phyloP scores from a whole-genome alignment of 2,329 filamentous ascomycete genomes.

The Akanthomyces lecanii region DNA sequence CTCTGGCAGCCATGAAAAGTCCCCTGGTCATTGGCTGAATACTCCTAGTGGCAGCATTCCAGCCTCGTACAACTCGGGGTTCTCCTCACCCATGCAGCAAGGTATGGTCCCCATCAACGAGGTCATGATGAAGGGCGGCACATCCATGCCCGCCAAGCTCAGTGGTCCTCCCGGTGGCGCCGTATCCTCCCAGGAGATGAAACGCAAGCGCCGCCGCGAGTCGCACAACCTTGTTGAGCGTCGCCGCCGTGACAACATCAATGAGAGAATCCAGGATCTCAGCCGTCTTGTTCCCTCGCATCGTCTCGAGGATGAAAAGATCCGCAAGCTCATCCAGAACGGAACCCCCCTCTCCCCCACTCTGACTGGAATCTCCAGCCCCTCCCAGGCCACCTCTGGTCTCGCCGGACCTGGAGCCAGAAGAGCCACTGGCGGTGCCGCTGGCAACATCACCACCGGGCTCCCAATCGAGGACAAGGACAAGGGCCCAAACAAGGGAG shows the following conservation, averaged over 20 bases:
- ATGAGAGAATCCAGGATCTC: conserved; percentile 94
- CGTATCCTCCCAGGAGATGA: conserved; percentile 84
- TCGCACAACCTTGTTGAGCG: conserved; percentile 97
- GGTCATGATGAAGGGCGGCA: conserved; percentile 80
- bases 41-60: conserved; percentile 73
- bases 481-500: conserved; percentile 97
- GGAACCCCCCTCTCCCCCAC: conserved; percentile 86
- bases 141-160: conserved; percentile 87
- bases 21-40: conserved; percentile 80
- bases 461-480: conserved; percentile 95
- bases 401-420: conserved; percentile 80
- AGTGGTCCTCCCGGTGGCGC: conserved; percentile 36
- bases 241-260: conserved; percentile 93
- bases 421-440: conserved; percentile 64
- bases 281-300: conserved; percentile 90
- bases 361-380: conserved; percentile 63
- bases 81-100: conserved; percentile 73
- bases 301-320: conserved; percentile 92
- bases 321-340: conserved; percentile 89
- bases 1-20: conserved; percentile 69
- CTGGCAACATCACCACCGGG: conserved; percentile 85
- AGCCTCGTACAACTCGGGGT: conserved; percentile 84
- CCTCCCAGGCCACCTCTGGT: conserved; percentile 78
- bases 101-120: conserved; percentile 78
- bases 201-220: conserved; percentile 83